phyloP scores from a whole-genome alignment of 2,329 filamentous ascomycete genomes.

The Cladosporium phlei region DNA sequence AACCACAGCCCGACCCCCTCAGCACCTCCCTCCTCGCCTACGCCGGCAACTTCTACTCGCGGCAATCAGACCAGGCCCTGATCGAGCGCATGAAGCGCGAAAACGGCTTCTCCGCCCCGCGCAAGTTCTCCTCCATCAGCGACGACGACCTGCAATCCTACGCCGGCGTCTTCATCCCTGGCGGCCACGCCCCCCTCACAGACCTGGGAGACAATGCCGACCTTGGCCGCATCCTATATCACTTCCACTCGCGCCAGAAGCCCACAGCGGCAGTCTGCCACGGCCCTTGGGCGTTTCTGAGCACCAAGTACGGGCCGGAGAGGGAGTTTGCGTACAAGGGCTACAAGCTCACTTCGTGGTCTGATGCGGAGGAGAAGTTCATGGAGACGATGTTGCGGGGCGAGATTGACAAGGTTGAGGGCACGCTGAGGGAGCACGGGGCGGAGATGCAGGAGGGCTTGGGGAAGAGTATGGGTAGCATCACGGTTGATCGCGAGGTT shows the following conservation, averaged over 20 bases:
- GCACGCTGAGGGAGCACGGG: slow-evolving; percentile 35
- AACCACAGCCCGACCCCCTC: slow-evolving; percentile 40
- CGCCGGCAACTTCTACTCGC: slow-evolving; percentile 45
- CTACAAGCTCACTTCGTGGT: slow-evolving; percentile 44
- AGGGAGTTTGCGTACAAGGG: slow-evolving; percentile 42
- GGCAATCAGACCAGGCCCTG: slow-evolving; percentile 36
- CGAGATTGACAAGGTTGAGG: slow-evolving; percentile 42
- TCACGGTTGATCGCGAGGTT: slow-evolving; percentile 40
- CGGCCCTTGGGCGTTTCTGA: slow-evolving; percentile 43
- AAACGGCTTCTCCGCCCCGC: slow-evolving; percentile 39
- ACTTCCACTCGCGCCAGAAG: slow-evolving; percentile 39
- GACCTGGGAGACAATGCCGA: slow-evolving; percentile 41
- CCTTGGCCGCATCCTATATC: slow-evolving; percentile 39
- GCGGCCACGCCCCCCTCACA: slow-evolving; percentile 42
- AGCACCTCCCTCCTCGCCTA: slow-evolving; percentile 40
- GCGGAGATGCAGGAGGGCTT: slow-evolving; percentile 43
- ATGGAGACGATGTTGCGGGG: slow-evolving; percentile 44
- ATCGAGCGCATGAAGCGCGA: slow-evolving; percentile 44
- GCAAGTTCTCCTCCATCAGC: slow-evolving; percentile 36
- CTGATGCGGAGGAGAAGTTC: slow-evolving; percentile 42
- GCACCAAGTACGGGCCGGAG: slow-evolving; percentile 34
- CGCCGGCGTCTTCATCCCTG: slow-evolving; percentile 42
- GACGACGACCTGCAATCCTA: slow-evolving; percentile 38
- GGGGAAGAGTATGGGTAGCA: slow-evolving; percentile 37
- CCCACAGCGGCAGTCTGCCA: slow-evolving; percentile 46